These are phyloP conservation scores for Sordaria brevicollis DNA, from an alignment of 495 filamentous ascomycete genomes.

Conservation along the genomic window DNA sequence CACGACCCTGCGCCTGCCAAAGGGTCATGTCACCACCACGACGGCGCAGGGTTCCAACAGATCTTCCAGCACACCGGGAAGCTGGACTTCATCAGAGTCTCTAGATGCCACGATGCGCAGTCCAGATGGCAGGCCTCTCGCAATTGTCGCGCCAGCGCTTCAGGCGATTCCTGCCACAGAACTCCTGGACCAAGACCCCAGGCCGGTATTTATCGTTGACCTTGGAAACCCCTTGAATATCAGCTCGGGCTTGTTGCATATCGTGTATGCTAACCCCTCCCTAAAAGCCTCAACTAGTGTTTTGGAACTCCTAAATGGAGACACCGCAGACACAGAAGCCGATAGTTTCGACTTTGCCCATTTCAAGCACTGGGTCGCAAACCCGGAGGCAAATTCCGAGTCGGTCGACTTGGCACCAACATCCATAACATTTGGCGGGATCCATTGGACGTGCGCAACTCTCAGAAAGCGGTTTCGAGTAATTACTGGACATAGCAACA, in stretches of 20 bases:
- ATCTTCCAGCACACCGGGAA: slow-evolving; percentile 39
- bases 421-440: slow-evolving; percentile 43
- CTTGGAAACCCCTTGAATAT: slow-evolving; percentile 42
- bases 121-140: slow-evolving; percentile 29
- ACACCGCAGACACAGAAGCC: slow-evolving; percentile 22
- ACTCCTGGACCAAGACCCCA: slow-evolving; percentile 54
- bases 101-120: slow-evolving; percentile 23
- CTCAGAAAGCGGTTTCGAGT: slow-evolving; percentile 52
- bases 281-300: slow-evolving; percentile 39
- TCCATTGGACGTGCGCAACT: slow-evolving; percentile 55
- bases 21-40: slow-evolving; percentile 38
- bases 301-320: slow-evolving; percentile 39
- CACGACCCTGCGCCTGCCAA: slow-evolving; percentile 54
- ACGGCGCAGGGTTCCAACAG: slow-evolving; percentile 33
- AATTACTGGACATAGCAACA: slow-evolving; percentile 37
- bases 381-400: slow-evolving; percentile 35
- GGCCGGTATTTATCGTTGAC: slow-evolving; percentile 61
- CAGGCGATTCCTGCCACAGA: slow-evolving; percentile 50
- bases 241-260: slow-evolving; percentile 38
- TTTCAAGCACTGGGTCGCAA: slow-evolving; percentile 56
- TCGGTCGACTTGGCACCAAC: slow-evolving; percentile 34
- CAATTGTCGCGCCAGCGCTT: slow-evolving; percentile 37
- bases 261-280: slow-evolving; percentile 50
- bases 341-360: slow-evolving; percentile 32
- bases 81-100: slow-evolving; percentile 32